Conservation (phyloP, 163 green algal genomes). For the Coccomyxa subellipsoidea region DNA sequence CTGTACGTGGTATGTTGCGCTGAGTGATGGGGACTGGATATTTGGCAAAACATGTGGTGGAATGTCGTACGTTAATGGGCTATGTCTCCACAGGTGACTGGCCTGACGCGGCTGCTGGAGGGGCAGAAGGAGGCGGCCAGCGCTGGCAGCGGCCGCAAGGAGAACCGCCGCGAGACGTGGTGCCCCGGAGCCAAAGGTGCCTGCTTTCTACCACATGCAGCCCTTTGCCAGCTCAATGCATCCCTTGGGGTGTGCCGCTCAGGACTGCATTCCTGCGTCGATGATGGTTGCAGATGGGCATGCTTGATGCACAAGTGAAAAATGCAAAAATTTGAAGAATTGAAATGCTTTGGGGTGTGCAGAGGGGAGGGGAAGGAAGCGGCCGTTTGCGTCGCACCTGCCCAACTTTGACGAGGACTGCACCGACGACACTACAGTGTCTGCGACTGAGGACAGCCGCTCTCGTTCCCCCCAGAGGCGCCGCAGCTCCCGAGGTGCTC, state of each 20-base stretch:
- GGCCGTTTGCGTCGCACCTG: slow-evolving; percentile 7
- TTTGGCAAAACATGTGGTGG: too few species aligned
- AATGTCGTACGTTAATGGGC: neutral
- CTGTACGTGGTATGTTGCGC: too few species aligned
- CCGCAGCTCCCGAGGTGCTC: slow-evolving; percentile 8
- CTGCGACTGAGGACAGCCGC: neutral
- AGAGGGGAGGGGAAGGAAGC: slow-evolving; percentile 14
- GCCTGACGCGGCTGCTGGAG: slow-evolving; percentile 46
- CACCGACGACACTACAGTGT: neutral
- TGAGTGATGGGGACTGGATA: too few species aligned
- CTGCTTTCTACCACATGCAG: neutral
- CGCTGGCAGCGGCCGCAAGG: slow-evolving; percentile 20
- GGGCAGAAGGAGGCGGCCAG: slow-evolving; percentile 9
- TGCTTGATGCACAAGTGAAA: too few species aligned
- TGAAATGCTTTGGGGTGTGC: too few species aligned
- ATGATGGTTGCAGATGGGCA: too few species aligned
- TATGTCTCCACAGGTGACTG: slow-evolving; percentile 28
- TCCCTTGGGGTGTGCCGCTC: neutral
- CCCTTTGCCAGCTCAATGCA: neutral
- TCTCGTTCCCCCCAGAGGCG: slow-evolving; percentile 10
- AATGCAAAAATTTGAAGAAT: too few species aligned
- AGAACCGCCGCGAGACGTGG: slow-evolving; percentile 56
- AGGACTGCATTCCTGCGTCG: too few species aligned
- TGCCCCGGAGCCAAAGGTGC: slow-evolving; percentile 30
- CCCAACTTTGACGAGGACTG: neutral